Evolutionary conservation across 2,329 filamentous ascomycete species (phyloP).

Genomic region (Ustulina deusta): DNA sequence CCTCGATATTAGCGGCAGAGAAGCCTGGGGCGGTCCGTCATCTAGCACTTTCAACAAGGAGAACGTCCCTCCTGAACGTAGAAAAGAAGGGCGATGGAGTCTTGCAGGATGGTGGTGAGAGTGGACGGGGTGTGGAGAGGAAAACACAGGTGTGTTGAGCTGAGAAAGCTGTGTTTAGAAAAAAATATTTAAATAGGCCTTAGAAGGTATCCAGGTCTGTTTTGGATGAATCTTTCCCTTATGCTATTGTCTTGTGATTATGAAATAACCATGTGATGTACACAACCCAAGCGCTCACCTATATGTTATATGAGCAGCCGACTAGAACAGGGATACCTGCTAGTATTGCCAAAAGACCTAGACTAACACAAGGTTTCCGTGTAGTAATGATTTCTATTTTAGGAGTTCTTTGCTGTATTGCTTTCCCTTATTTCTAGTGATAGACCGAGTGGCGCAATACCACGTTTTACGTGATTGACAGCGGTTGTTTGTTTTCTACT

Average conservation of each 20-base stretch:
- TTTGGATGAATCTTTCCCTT: neutral
- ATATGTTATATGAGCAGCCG: neutral
- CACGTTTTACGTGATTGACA: too few species aligned
- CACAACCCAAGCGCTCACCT: neutral
- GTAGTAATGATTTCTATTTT: neutral
- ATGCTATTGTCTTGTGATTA: neutral
- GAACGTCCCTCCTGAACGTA: constrained; percentile 37
- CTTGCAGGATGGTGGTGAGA: constrained; percentile 47
- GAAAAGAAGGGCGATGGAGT: constrained; percentile 47
- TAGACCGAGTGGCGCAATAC: too few species aligned
- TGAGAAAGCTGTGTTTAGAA: constrained; percentile 3
- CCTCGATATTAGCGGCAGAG: constrained; percentile 38
- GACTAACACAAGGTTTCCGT: neutral
- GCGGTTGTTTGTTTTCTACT: neutral
- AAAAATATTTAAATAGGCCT: constrained; percentile 17
- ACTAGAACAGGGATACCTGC: neutral
- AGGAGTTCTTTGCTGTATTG: neutral
- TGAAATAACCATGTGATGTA: neutral
- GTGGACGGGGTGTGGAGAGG: neutral
- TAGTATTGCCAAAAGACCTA: neutral
- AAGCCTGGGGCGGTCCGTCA: constrained; percentile 30
- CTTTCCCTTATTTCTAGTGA: too few species aligned
- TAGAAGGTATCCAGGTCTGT: constrained; percentile 1
- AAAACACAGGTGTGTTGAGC: neutral
- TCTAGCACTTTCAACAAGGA: constrained; percentile 28